A percentile compares a stretch with the other conserved stretches of the same genome.
Evolutionary conservation across 2,329 filamentous ascomycete species (phyloP).

Genomic region (Fusarium torulosum): DNA sequence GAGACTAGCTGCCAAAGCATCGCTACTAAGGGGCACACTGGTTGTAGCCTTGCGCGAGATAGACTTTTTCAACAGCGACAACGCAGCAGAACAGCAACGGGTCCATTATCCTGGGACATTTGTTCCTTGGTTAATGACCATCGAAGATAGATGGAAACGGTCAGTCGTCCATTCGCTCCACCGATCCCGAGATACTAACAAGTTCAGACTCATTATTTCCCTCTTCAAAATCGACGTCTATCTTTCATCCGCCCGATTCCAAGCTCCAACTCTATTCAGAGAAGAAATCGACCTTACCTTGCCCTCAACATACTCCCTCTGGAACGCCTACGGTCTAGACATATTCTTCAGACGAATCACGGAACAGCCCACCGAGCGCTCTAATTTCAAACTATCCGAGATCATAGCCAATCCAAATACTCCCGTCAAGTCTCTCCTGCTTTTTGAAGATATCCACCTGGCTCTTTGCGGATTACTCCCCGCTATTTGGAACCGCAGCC

Average conservation of each 20-base stretch:
- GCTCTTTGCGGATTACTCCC: constrained; percentile 50
- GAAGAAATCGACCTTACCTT: constrained; percentile 56
- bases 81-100: constrained; percentile 52
- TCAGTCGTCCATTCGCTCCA: constrained; percentile 15
- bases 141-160: constrained; percentile 54
- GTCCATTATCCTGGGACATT: constrained; percentile 55
- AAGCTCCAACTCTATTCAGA: constrained; percentile 50
- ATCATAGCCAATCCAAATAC: constrained; percentile 48
- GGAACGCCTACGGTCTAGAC: constrained; percentile 55
- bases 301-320: constrained; percentile 52
- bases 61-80: constrained; percentile 54
- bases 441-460: constrained; percentile 54
- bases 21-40: constrained; percentile 53
- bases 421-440: constrained; percentile 44
- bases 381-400: constrained; percentile 49
- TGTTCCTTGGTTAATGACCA: constrained; percentile 51
- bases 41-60: constrained; percentile 52
- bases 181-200: not conserved
- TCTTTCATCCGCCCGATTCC: constrained; percentile 49
- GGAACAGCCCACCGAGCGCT: constrained; percentile 51
- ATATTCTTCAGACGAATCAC: constrained; percentile 53
- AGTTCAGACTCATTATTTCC: constrained; percentile 50
- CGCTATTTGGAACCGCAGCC: constrained; percentile 50
- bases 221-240: constrained; percentile 57
- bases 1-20: constrained; percentile 49